Evolutionary conservation across 805 yeast genomes (phyloP), one percentile per base, ranked within the genome.

Genomic region (Scheffersomyces amazonensis): DNA sequence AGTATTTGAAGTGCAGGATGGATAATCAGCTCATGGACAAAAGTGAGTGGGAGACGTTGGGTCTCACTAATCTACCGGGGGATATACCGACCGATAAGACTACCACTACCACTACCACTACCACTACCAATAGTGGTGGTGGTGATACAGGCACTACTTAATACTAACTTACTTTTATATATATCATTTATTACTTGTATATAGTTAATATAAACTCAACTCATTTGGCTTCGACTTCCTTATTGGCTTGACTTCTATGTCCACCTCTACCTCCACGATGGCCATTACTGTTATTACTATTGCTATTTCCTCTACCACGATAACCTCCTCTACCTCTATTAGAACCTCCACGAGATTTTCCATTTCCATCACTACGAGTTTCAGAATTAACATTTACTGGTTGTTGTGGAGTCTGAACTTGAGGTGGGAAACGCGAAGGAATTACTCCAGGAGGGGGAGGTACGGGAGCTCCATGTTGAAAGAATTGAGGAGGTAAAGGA

Each of bases 1-100:
- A 70, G 20, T 91, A 91, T 55, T 65, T 91, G 37, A 75, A 78
- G 27, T 91, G 99, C 56, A 71, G 99, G 45, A 93, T 91, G 98
- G 87, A 87, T 21, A 72, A 88, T 45, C 63, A 64, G 44, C 50
- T 67, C 28, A 69, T 69, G 75, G 72, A 66, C 5, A 37, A 60
- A 35, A 57, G 66, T 5, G 67, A 61, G 18, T 69, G 73, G 75
- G 71, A 65, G 10, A 55, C 67, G n/a, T 50, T 69, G 24, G 75
- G 75, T 3, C 54, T 69, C 28, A 55, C 64, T 5, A 66, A 69
- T 42, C 52, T 69, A 33, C 73, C 75, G 8, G 70, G 68, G 1
- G 69, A 61, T 12, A 43, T 44, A 23, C 32, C 35, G 11, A 33
- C 33, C 9, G 22, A 6, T 20, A 9, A 6, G 6, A 9, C 22